Evolutionary conservation across 176 grass and related monocot species (phyloP), one percentile per base, ranked within the genome.

Genomic region (Carex parvula): DNA sequence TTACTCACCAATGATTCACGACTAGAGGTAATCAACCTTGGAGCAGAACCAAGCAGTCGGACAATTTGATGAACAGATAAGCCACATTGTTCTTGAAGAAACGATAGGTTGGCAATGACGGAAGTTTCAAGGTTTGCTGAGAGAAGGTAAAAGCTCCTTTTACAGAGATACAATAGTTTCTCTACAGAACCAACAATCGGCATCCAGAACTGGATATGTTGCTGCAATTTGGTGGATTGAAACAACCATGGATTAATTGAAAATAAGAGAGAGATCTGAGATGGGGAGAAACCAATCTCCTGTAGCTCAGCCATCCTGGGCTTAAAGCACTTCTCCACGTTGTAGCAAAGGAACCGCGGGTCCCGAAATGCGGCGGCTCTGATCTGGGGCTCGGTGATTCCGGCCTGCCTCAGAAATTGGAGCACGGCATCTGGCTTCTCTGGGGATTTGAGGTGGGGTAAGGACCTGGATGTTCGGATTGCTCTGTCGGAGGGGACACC

Each of bases 191-290:
- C 70, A 0, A 65, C 60, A 70, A 85, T 65, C 14, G 66, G 30
- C 55, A 80, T 54, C 70, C 50, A 89, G 66, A 89, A 83, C 20
- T 86, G 21, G 55, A 94, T 84, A 33, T 8, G 84, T 12, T 48
- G 18, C 6, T 16, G 7, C 65, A 88, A 15, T 72, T 69, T 8
- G 18, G 44, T 78, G 73, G 0, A 14, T 32, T 8, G 50, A 79
- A 58, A 35, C 6, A 15, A 11, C 2, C 0, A 0, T 29, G 35
- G 10, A 24, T 3, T 0, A 44, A 78, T 53, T 11, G 42, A 52
- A 24, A 78, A 53, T 12, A 78, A n/a, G 11, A 24, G 46, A 29
- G 41, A 46, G n/a, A 78, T 78, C 11, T 78, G 73, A 6, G 48
- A 78, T 3, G 46, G 73, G 18, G 21, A 78, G 46, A 78, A 79